Base-by-base conservation (phyloP, 1,284 basidiomycete species). In the Tetrapyrgos nigripes region DNA sequence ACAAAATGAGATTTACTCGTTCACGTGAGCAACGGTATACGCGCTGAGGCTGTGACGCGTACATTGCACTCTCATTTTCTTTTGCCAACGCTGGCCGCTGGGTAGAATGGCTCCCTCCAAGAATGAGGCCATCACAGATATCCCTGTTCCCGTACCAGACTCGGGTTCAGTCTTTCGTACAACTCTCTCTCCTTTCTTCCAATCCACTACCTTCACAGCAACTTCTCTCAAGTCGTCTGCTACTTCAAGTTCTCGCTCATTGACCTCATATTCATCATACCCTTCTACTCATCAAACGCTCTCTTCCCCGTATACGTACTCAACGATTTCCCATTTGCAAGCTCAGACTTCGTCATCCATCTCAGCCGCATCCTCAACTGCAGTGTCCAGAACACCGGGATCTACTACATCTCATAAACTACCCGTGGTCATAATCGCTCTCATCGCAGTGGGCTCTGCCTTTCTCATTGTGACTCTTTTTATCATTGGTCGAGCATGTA, bases 391-490 rank as follows among this genome's bases (percentile, higher is more conserved):
- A n/a, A 58, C 47, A 47, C 33, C 24, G 13, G n/a, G n/a, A n/a
- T n/a, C 62, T 52, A 51, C 60, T 59, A 51, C 72, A 64, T 53
- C 69, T 29, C 55, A 49, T 35, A 53, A 73, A 64, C 60, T 75
- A 64, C 72, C 76, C 70, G 67, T 76, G 59, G 71, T 79, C 1
- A 72, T 80, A 24, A 80, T 88, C 57, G 80, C 89, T n/a, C 73
- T 83, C 23, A 75, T 91, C 23, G 77, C 83, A 35, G 73, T 88
- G 37, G 85, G 89, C 9, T 81, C 83, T 33, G 77, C 76, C 4
- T 76, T 86, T 60, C 73, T 88, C 6, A 71, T 92, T 21, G 70
- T 85, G 4, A 81, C 82, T n/a, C 69, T 86, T 50, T 74, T 82
- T 59, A 66, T 88, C 51, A 59, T 83, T n/a, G 64, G 80, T 61